Base-by-base conservation (phyloP, 805 yeast species). In the Candida chilensis region DNA sequence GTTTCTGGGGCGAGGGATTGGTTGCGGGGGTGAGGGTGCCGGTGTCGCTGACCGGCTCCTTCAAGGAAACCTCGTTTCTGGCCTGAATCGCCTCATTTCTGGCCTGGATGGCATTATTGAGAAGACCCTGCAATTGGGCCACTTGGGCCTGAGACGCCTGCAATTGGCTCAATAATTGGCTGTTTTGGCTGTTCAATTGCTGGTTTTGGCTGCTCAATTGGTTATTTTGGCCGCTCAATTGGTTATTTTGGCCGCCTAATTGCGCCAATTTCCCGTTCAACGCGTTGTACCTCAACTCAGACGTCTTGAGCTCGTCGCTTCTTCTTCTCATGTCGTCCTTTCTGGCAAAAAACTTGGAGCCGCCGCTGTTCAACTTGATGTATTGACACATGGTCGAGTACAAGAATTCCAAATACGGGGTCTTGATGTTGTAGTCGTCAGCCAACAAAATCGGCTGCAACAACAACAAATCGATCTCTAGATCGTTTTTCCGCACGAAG, bases 321-420 rank as follows among this genome's bases (percentile, higher is more conserved):
- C 15, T 24, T 13, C 15, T 24, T 24, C 15, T n/a, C 12, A n/a
- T 8, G 27, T n/a, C 20, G 11, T 14, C 24, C 20, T 34, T 44
- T 33, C 66, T 45, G 10, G 38, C 35, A 36, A 59, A 60, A 32
- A 60, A 59, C 2, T 52, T 37, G 6, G 60, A 52, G 9, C 41
- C 43, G 28, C 30, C 14, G 10, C 10, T 17, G 37, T 75, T 77
- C 35, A 70, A 54, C 35, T 61, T 66, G 32, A 61, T 66, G 32
- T 62, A 67, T 48, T 81, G 88, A 38, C 83, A 75, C 62, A 81
- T 60, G 32, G 77, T 69, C 3, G 95, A 86, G 49, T 85, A 88
- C 34, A 85, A 57, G 42, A 84, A 84, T 56, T 88, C 96, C 50
- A 88, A 63, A 50, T 88, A 88, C 2, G 96, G 96, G 1, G 96